Conservation (phyloP, 192 early-diverging fungal species). For the Podila horticola region DNA sequence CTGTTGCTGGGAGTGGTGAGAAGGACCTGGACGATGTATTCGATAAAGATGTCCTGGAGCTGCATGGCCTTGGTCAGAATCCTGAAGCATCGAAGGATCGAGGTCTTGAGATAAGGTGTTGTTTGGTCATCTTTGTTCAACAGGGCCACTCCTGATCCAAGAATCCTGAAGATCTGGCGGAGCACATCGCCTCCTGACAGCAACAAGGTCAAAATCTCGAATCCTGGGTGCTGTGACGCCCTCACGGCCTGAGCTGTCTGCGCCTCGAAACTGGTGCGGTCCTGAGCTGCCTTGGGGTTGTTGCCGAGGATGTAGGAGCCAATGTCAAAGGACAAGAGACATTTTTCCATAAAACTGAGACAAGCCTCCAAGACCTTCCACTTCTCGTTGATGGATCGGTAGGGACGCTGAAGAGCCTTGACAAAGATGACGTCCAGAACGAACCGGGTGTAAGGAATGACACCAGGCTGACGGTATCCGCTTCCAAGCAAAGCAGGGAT, state of each 20-base stretch:
- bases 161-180: slow-evolving; percentile 74
- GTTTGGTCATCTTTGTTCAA: slow-evolving; percentile 61
- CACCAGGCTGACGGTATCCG: slow-evolving; percentile 75
- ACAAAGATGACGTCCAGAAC: slow-evolving; percentile 88
- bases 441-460: slow-evolving; percentile 83
- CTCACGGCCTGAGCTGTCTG: slow-evolving; percentile 53
- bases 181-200: slow-evolving; percentile 81
- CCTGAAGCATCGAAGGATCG: slow-evolving; percentile 60
- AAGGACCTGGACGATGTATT: slow-evolving; percentile 58
- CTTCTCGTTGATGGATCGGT: slow-evolving; percentile 73
- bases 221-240: slow-evolving; percentile 82
- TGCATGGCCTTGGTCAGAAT: slow-evolving; percentile 75
- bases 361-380: slow-evolving; percentile 82
- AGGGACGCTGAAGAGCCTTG: slow-evolving; percentile 75
- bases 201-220: slow-evolving; percentile 79
- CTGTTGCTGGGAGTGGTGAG: slow-evolving; percentile 55
- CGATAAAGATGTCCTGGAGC: slow-evolving; percentile 79
- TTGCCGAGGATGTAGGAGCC: slow-evolving; percentile 29
- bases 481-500: slow-evolving; percentile 74
- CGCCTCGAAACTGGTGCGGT: slow-evolving; percentile 26
- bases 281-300: slow-evolving; percentile 18
- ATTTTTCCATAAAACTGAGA: slow-evolving; percentile 83
- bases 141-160: slow-evolving; percentile 67
- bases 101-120: slow-evolving; percentile 50
- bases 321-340: slow-evolving; percentile 81